Evolutionary conservation across 2,329 filamentous ascomycete genomes (phyloP).

Genomic region (Teratosphaeria nubilosa): DNA sequence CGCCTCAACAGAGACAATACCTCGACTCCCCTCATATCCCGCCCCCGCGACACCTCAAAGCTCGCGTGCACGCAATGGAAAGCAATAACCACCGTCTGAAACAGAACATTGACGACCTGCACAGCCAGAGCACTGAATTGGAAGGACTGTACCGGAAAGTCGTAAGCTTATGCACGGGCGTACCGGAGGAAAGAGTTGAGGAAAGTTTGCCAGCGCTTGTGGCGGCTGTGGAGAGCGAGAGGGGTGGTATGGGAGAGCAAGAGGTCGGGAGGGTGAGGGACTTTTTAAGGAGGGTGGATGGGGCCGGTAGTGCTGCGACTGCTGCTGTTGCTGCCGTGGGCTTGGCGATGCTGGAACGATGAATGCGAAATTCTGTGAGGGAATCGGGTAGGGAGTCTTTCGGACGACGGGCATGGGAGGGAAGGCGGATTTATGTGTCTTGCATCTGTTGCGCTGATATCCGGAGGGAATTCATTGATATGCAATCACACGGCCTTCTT

Average conservation of each 20-base stretch:
- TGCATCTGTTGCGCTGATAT: not conserved
- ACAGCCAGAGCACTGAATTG: conserved; percentile 70
- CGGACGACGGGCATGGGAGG: too few relatives aligned
- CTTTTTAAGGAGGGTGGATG: conserved; percentile 71
- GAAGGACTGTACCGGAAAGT: conserved; percentile 83
- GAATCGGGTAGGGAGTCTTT: not conserved
- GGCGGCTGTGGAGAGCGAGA: conserved; percentile 82
- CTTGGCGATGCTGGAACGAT: not conserved
- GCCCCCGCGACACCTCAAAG: conserved; percentile 40
- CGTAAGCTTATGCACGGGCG: conserved; percentile 75
- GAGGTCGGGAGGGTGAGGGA: conserved; percentile 65
- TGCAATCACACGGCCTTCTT: too few relatives aligned
- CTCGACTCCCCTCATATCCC: conserved; percentile 9
- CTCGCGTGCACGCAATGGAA: conserved; percentile 60
- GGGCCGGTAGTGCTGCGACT: conserved; percentile 15
- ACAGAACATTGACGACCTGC: conserved; percentile 59
- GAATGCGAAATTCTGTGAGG: not conserved
- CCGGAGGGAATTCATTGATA: not conserved
- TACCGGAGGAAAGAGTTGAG: conserved; percentile 70
- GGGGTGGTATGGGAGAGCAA: conserved; percentile 10
- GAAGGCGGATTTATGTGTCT: not conserved
- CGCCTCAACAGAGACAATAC: conserved; percentile 10
- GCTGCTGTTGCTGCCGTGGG: not conserved
- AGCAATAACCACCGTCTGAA: conserved; percentile 57
- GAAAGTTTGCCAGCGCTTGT: conserved; percentile 68